These are phyloP conservation scores for Russula dissimulans DNA, from an alignment of 768 basidiomycete species.

Conservation along the genomic window DNA sequence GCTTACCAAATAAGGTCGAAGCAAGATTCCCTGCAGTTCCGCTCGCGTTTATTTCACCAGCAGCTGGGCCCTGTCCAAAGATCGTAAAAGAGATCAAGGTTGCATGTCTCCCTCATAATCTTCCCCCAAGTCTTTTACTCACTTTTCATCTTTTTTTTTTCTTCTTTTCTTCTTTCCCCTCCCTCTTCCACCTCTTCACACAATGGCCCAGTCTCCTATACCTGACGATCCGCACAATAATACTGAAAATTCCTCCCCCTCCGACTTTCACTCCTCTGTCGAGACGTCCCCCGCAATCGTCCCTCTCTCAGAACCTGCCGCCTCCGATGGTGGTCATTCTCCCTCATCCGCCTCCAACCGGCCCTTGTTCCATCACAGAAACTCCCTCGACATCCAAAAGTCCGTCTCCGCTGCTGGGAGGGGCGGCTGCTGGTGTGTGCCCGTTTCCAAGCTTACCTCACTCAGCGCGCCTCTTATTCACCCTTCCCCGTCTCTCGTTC, in stretches of 20 bases:
- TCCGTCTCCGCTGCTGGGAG: slow-evolving; percentile 16
- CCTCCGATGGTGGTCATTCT: slow-evolving; percentile 12
- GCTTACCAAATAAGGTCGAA: slow-evolving; percentile 5
- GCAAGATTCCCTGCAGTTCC: slow-evolving; percentile 13
- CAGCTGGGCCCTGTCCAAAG: slow-evolving; percentile 4
- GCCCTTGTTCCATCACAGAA: slow-evolving; percentile 8
- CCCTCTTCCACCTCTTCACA: neutral
- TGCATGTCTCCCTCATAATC: slow-evolving; percentile 18
- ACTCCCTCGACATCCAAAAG: slow-evolving; percentile 14
- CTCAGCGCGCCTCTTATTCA: neutral
- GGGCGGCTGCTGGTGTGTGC: slow-evolving; percentile 19
- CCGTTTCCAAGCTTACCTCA: neutral
- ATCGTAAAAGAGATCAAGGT: slow-evolving; percentile 19
- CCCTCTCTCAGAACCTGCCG: slow-evolving; percentile 8
- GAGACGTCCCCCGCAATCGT: slow-evolving; percentile 15
- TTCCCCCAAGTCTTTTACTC: slow-evolving; percentile 2
- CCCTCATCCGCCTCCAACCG: slow-evolving; percentile 8
- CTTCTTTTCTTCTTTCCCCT: neutral
- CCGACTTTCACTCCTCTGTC: slow-evolving; percentile 19
- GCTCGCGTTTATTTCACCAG: slow-evolving; percentile 16
- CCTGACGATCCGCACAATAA: slow-evolving; percentile 12
- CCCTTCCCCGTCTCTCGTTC: neutral
- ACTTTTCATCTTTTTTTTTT: slow-evolving; percentile 6
- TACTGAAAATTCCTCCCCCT: slow-evolving; percentile 14
- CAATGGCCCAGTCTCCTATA: slow-evolving; percentile 16